phyloP scores from a whole-genome alignment of 2,329 filamentous ascomycete genomes.

The Colletotrichum destructivum region DNA sequence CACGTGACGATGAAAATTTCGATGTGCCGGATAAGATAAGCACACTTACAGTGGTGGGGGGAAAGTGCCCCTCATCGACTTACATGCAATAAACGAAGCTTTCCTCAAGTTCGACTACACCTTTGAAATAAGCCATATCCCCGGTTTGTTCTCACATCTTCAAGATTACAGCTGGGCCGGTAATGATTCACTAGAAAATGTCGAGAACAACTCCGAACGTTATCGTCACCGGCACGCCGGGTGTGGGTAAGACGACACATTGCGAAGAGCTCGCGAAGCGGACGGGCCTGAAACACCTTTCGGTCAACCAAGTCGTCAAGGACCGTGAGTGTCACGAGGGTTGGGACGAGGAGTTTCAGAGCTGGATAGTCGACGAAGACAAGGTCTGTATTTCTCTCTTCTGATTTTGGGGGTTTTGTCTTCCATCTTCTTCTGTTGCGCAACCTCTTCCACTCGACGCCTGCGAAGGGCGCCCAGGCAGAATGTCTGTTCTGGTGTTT shows the following conservation, averaged over 20 bases:
- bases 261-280: conserved; percentile 84
- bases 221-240: conserved; percentile 94
- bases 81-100: conserved; percentile 30
- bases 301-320: conserved; percentile 93
- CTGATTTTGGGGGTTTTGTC: neutral
- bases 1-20: conserved; percentile 29
- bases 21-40: conserved; percentile 7
- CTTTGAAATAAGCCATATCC: neutral
- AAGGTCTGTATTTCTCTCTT: conserved; percentile 71
- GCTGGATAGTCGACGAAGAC: conserved; percentile 96
- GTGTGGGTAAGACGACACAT: conserved; percentile 95
- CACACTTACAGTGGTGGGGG: neutral
- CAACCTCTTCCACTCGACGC: neutral
- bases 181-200: neutral
- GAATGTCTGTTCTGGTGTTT: neutral
- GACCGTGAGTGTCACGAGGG: conserved; percentile 89
- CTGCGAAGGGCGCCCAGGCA: neutral
- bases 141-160: neutral
- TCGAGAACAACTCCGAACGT: conserved; percentile 81
- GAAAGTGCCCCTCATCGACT: conserved; percentile 12
- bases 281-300: conserved; percentile 85
- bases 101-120: neutral
- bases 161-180: neutral
- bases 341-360: conserved; percentile 87
- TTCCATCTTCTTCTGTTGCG: neutral